phyloP scores from a whole-genome alignment of 2,329 filamentous ascomycete genomes.

The Aphanocladium album region DNA sequence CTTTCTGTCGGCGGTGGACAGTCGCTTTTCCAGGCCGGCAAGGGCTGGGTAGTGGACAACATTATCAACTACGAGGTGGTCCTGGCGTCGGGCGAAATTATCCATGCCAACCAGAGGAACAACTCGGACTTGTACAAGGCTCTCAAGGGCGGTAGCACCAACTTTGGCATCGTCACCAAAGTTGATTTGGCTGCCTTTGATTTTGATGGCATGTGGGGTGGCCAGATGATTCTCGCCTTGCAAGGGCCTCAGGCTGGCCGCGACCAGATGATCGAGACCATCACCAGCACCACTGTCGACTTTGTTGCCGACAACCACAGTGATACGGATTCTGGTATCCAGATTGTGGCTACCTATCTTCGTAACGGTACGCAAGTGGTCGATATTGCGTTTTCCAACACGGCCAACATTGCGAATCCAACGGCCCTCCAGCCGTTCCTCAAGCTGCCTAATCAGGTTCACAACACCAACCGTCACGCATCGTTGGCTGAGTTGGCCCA shows the following conservation, averaged over 20 bases:
- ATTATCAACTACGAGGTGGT: conserved; percentile 40
- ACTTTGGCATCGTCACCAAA: conserved; percentile 37
- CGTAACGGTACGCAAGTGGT: conserved; percentile 8
- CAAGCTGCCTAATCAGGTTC: conserved; percentile 14
- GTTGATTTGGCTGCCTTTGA: conserved; percentile 23
- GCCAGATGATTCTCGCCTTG: conserved; percentile 10
- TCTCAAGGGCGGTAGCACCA: conserved; percentile 43
- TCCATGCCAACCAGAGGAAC: conserved; percentile 34
- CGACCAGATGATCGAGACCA: conserved; percentile 5
- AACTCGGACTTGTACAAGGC: conserved; percentile 42
- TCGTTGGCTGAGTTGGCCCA: conserved; percentile 14
- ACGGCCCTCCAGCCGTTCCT: conserved; percentile 12
- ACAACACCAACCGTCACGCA: conserved; percentile 6
- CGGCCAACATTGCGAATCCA: conserved; percentile 12
- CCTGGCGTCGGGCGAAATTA: conserved; percentile 35
- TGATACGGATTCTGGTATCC: conserved; percentile 8
- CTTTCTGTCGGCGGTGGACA: conserved; percentile 43
- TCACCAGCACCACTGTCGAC: conserved; percentile 8
- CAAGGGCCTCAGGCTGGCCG: neutral
- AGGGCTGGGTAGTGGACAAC: conserved; percentile 39
- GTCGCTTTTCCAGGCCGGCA: conserved; percentile 33
- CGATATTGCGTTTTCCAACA: conserved; percentile 11
- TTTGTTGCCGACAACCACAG: conserved; percentile 10
- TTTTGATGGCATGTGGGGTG: conserved; percentile 17
- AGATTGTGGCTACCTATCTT: conserved; percentile 13